Percentiles rank a stretch among this genome's conserved stretches.
phyloP scores from a whole-genome alignment of 768 basidiomycete genomes.

The Leccinellum luteum region DNA sequence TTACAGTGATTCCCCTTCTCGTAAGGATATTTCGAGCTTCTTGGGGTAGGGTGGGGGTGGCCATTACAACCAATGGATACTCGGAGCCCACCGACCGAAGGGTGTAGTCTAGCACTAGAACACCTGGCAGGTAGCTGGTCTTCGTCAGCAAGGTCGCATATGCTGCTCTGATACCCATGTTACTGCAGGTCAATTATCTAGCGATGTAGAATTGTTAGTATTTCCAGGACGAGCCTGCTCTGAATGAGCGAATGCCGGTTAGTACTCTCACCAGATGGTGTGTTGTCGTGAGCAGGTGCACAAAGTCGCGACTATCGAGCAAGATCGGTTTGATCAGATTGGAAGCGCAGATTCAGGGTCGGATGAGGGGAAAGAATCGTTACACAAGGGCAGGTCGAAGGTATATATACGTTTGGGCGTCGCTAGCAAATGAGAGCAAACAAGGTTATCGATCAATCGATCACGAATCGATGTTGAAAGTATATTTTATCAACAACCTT shows the following conservation, averaged over 20 bases:
- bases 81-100: slow-evolving; percentile 52
- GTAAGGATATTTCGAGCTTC: slow-evolving; percentile 50
- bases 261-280: neutral
- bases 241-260: neutral
- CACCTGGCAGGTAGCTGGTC: slow-evolving; percentile 52
- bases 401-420: too few relatives aligned
- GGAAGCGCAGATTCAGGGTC: too few relatives aligned
- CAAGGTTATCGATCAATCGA: too few relatives aligned
- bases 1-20: slow-evolving; percentile 50
- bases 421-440: too few relatives aligned
- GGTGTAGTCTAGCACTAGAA: slow-evolving; percentile 52
- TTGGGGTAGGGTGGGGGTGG: slow-evolving; percentile 54
- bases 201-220: neutral
- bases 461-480: too few relatives aligned
- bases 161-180: slow-evolving; percentile 45
- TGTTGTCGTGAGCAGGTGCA: neutral
- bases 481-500: too few relatives aligned
- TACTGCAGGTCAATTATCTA: neutral
- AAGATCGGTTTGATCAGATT: neutral
- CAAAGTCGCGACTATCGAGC: neutral
- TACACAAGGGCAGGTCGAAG: too few relatives aligned
- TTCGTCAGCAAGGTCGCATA: slow-evolving; percentile 82
- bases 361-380: too few relatives aligned
- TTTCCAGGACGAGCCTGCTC: neutral
- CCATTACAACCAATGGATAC: slow-evolving; percentile 82